phyloP scores from a whole-genome alignment of 257 asterid genomes.

The Apocynum venetum region DNA sequence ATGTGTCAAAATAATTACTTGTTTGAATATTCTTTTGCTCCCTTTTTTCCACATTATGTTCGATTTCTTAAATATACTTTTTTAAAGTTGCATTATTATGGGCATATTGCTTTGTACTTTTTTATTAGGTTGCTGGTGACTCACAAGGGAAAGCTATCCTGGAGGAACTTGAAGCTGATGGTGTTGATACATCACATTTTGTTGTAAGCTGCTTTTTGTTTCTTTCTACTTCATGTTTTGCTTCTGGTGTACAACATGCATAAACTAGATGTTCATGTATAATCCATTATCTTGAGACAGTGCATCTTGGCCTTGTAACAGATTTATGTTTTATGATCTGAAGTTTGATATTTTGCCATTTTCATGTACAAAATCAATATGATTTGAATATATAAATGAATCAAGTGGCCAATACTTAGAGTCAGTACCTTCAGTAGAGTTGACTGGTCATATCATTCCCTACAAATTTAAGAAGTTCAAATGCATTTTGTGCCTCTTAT shows the following conservation, averaged over 20 bases:
- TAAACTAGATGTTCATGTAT: neutral
- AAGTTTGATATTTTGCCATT: no score
- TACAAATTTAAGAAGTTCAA: no score
- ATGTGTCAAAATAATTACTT: neutral
- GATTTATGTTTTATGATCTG: neutral
- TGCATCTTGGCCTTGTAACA: neutral
- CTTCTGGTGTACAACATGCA: neutral
- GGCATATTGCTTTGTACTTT: neutral
- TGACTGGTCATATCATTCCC: no score
- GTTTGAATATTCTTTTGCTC: neutral
- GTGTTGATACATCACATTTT: conserved; percentile 72
- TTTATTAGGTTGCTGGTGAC: conserved; percentile 77
- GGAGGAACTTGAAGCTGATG: conserved; percentile 82
- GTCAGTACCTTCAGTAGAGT: no score
- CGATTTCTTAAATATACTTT: neutral
- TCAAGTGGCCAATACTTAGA: no score
- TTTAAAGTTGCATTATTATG: neutral
- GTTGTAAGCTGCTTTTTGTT: conserved; percentile 44
- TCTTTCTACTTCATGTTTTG: neutral
- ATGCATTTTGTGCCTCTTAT: neutral
- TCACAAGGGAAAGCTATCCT: conserved; percentile 83
- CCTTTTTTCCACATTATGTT: neutral
- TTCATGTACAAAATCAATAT: no score
- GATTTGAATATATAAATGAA: no score
- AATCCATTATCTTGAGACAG: neutral